Conservation (phyloP, 2,329 filamentous ascomycete genomes). For the Aspergillus japonicus region DNA sequence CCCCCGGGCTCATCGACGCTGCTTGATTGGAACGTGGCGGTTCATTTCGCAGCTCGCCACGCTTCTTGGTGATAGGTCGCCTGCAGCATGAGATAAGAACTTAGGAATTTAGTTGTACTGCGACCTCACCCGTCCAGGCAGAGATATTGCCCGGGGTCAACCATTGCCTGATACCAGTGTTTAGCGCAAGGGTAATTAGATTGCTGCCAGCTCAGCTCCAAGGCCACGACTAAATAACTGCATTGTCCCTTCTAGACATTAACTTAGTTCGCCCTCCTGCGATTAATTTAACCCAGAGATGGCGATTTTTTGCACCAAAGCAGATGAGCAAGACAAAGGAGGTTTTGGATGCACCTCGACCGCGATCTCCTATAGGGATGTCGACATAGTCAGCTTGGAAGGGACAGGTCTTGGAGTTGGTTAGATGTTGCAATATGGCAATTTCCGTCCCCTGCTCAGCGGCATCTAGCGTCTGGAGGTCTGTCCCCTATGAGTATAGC, state of each 20-base stretch:
- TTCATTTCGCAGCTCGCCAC: not conserved
- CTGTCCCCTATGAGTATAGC: not conserved
- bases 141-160: not conserved
- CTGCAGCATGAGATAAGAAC: not conserved
- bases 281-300: not conserved
- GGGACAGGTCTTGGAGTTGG: not conserved
- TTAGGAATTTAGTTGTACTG: not conserved
- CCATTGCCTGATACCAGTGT: slow-evolving; percentile 3
- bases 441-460: not conserved
- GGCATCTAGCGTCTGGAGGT: not conserved
- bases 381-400: not conserved
- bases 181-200: slow-evolving; percentile 4
- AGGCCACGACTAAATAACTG: not conserved
- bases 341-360: not conserved
- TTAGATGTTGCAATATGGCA: not conserved
- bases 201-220: not conserved
- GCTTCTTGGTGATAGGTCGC: not conserved
- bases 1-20: not conserved
- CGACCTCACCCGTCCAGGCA: not conserved
- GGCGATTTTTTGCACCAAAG: not conserved
- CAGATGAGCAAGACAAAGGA: not conserved
- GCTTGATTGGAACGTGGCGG: not conserved
- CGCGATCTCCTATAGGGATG: not conserved
- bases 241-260: not conserved
- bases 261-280: not conserved